Evolutionary conservation across 2,329 filamentous ascomycete genomes (phyloP).

Genomic region (Neodidymelliopsis sp.): DNA sequence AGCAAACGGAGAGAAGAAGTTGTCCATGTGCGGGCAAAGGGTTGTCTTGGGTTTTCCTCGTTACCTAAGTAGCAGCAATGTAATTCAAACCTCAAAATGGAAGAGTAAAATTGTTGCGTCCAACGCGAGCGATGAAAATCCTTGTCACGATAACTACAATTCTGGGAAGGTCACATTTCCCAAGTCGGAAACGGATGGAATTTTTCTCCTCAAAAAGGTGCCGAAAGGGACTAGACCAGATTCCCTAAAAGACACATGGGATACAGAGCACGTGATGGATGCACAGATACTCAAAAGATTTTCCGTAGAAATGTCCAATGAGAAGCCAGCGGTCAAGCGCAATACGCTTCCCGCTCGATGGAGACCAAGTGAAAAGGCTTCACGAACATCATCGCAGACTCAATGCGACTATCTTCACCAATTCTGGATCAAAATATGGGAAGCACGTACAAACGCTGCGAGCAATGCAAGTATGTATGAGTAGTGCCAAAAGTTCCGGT

Average conservation of each 20-base stretch:
- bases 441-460: background rate
- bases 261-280: conserved; percentile 3
- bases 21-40: background rate
- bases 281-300: conserved; percentile 2
- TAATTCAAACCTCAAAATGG: background rate
- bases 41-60: background rate
- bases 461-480: no score
- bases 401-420: conserved; percentile 3
- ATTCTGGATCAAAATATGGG: conserved; percentile 3
- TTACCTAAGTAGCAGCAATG: background rate
- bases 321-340: background rate
- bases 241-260: background rate
- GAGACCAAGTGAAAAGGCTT: background rate
- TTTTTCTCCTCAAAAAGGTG: no score
- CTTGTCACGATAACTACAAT: background rate
- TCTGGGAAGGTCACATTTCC: background rate
- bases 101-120: background rate
- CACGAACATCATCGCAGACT: background rate
- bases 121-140: background rate
- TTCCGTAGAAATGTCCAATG: background rate
- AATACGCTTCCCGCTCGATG: background rate
- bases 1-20: background rate
- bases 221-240: background rate
- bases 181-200: background rate
- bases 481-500: no score